These are phyloP conservation scores for Cryptosporidium ubiquitum DNA, from an alignment of 169 alveolate genomes.

Conservation along the genomic window DNA sequence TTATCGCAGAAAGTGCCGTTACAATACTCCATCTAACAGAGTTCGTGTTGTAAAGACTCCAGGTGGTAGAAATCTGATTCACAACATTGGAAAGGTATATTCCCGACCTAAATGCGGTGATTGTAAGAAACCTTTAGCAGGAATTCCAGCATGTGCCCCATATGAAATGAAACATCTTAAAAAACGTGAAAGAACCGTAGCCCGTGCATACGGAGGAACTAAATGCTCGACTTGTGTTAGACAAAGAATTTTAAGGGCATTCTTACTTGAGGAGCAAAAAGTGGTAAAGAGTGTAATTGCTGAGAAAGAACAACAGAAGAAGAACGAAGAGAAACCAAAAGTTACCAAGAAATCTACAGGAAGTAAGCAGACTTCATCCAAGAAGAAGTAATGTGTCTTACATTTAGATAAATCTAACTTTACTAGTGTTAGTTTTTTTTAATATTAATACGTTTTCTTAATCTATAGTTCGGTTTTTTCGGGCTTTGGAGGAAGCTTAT, in stretches of 20 bases:
- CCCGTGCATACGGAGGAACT: conserved; percentile 85
- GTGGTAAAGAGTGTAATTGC: conserved; percentile 85
- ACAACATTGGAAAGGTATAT: conserved; percentile 80
- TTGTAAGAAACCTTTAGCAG: conserved; percentile 81
- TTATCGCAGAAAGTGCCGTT: conserved; percentile 87
- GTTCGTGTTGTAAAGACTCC: conserved; percentile 90
- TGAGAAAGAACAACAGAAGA: conserved; percentile 82
- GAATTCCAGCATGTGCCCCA: conserved; percentile 84
- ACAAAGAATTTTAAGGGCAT: conserved; percentile 89
- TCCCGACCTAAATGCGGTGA: conserved; percentile 85
- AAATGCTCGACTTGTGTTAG: conserved; percentile 80
- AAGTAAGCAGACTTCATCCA: conserved; percentile 28
- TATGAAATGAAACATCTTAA: conserved; percentile 76
- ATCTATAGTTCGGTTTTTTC: not conserved
- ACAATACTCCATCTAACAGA: conserved; percentile 89
- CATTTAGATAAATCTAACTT: conserved; percentile 20
- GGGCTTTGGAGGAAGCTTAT: conserved; percentile 42
- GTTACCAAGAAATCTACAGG: conserved; percentile 75
- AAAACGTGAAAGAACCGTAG: conserved; percentile 80
- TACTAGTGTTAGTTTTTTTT: not conserved
- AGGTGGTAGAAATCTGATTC: conserved; percentile 84
- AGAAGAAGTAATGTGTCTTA: conserved; percentile 18
- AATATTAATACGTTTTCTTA: not conserved
- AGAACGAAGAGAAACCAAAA: conserved; percentile 79
- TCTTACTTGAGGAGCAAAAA: conserved; percentile 91